Conservation (phyloP, 768 basidiomycete genomes). For the Sutorius australiensis region DNA sequence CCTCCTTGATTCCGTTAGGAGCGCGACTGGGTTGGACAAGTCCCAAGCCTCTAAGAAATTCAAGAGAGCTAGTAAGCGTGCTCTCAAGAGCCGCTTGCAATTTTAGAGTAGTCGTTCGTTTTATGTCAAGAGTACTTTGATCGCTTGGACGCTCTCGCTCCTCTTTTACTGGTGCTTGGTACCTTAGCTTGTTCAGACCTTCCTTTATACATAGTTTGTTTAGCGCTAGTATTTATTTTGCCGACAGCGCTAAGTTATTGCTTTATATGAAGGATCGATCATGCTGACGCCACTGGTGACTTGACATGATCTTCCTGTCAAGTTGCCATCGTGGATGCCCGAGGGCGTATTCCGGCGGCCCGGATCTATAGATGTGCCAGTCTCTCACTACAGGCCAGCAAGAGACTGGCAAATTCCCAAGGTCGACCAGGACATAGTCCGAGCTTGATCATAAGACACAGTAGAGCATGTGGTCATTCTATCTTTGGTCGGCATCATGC, state of each 20-base stretch:
- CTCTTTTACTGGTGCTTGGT: not conserved
- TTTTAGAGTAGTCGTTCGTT: not conserved
- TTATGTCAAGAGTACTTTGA: not conserved
- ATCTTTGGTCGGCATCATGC: not conserved
- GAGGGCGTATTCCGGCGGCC: not conserved
- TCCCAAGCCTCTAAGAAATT: not conserved
- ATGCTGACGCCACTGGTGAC: no score
- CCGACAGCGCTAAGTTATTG: no score
- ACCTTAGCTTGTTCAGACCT: not conserved
- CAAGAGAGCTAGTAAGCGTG: not conserved
- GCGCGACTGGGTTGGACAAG: constrained; percentile 1
- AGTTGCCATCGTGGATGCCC: no score
- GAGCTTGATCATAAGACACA: not conserved
- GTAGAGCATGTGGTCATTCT: not conserved
- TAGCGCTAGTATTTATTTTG: not conserved
- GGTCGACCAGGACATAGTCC: not conserved
- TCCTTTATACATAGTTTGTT: not conserved
- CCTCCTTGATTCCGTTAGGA: constrained; percentile 54
- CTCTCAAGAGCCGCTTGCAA: not conserved
- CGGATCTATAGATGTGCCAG: not conserved
- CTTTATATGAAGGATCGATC: not conserved
- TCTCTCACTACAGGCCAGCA: not conserved
- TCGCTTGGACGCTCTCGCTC: not conserved
- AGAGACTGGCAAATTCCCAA: not conserved
- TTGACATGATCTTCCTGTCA: not conserved